Evolutionary conservation across 345 rosid genomes (phyloP).

Genomic region (Triadica sebifera): DNA sequence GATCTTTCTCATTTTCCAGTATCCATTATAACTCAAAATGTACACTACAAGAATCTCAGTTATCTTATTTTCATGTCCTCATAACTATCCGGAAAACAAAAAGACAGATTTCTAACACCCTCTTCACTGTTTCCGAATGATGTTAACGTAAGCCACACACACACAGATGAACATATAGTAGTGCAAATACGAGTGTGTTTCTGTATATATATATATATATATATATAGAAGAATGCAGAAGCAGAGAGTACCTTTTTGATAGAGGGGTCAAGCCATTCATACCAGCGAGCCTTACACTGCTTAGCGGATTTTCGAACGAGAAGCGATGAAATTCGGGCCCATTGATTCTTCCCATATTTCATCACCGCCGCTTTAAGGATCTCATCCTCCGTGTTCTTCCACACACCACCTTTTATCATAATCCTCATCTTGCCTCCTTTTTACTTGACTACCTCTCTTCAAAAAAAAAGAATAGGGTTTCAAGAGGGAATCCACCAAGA

Average conservation of each 20-base stretch:
- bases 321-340: slow-evolving; percentile 97
- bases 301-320: slow-evolving; percentile 98
- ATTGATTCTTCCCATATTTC: slow-evolving; percentile 98
- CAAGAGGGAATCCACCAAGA: not conserved
- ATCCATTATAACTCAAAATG: too few relatives aligned
- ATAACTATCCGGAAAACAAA: too few relatives aligned
- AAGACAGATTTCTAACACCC: too few relatives aligned
- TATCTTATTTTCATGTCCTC: too few relatives aligned
- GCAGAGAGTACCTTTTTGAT: slow-evolving; percentile 65
- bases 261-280: slow-evolving; percentile 99
- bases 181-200: not conserved
- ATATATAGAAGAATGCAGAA: not conserved
- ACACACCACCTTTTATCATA: slow-evolving; percentile 99
- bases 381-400: slow-evolving; percentile 99
- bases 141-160: too few relatives aligned
- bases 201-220: not conserved
- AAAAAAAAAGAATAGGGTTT: not conserved
- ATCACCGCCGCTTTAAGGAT: slow-evolving; percentile 97
- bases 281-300: slow-evolving; percentile 99
- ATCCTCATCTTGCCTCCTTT: slow-evolving; percentile 77
- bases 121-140: too few relatives aligned
- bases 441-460: not conserved
- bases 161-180: not conserved
- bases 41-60: too few relatives aligned
- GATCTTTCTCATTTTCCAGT: too few relatives aligned